Evolutionary conservation across 306 rosid species (phyloP).

Genomic region (Mimosa pudica): DNA sequence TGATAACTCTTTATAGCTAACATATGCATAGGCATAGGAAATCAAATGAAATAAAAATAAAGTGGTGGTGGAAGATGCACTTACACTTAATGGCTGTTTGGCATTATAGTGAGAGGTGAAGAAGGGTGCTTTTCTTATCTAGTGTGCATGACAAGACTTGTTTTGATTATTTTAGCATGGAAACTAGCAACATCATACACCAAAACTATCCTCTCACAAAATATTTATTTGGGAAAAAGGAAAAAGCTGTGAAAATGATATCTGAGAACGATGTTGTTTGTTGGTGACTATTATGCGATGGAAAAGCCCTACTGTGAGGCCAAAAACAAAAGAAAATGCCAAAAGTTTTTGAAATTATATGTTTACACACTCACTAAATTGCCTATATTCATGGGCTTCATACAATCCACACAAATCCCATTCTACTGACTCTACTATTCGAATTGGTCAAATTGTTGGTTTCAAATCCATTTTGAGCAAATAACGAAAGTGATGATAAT

Average conservation of each 20-base stretch:
- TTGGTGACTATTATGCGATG: neutral
- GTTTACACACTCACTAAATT: constrained; percentile 10
- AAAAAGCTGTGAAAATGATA: constrained; percentile 25
- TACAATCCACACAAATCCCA: constrained; percentile 3
- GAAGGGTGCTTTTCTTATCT: constrained; percentile 19
- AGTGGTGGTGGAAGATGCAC: neutral
- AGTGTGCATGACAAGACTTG: neutral
- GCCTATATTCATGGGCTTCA: constrained; percentile 11
- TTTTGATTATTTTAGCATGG: constrained; percentile 1
- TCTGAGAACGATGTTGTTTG: neutral
- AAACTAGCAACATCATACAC: constrained; percentile 2
- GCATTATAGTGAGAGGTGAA: neutral
- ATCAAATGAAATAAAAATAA: neutral
- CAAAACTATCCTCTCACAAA: constrained; percentile 18
- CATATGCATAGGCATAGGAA: neutral
- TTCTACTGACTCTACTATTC: neutral
- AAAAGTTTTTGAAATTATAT: constrained; percentile 8
- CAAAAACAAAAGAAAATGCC: constrained; percentile 14
- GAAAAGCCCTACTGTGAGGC: constrained; percentile 15
- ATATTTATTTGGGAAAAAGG: constrained; percentile 14
- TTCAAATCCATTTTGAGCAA: neutral
- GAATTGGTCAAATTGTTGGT: neutral
- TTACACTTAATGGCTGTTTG: neutral
- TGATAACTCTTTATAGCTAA: neutral
- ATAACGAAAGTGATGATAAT: neutral